These are phyloP conservation scores for Lolium rigidum DNA, from an alignment of 176 grass and related monocot genomes.

Conservation along the genomic window DNA sequence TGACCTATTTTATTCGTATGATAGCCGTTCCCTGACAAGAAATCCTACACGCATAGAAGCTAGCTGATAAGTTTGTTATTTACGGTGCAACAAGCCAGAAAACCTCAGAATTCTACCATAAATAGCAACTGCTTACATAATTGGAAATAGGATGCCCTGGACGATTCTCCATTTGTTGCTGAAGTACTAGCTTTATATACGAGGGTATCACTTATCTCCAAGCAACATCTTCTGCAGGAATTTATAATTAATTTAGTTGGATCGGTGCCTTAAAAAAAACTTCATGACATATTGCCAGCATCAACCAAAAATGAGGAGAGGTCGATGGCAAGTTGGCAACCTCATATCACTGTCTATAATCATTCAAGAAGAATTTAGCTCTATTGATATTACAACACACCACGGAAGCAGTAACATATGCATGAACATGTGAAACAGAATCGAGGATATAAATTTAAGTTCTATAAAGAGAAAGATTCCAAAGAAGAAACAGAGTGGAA, in stretches of 20 bases:
- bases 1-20: slow-evolving; percentile 55
- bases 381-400: background rate
- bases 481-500: slow-evolving; percentile 9
- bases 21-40: slow-evolving; percentile 48
- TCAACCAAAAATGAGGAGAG: slow-evolving; percentile 25
- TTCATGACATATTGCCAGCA: slow-evolving; percentile 27
- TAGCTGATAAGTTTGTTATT: slow-evolving; percentile 39
- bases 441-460: background rate
- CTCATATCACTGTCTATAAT: background rate
- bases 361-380: background rate
- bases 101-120: slow-evolving; percentile 47
- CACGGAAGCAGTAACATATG: background rate
- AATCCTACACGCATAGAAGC: slow-evolving; percentile 43
- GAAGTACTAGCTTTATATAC: slow-evolving; percentile 40
- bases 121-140: slow-evolving; percentile 49
- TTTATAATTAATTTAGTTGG: slow-evolving; percentile 24
- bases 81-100: slow-evolving; percentile 27
- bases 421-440: background rate
- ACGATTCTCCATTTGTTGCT: slow-evolving; percentile 52
- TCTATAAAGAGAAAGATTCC: slow-evolving; percentile 11
- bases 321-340: background rate
- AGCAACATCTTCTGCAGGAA: slow-evolving; percentile 33
- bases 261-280: slow-evolving; percentile 7
- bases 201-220: slow-evolving; percentile 44
- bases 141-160: slow-evolving; percentile 46